Conservation (phyloP, 768 basidiomycete species). For the Grammothele lineata region DNA sequence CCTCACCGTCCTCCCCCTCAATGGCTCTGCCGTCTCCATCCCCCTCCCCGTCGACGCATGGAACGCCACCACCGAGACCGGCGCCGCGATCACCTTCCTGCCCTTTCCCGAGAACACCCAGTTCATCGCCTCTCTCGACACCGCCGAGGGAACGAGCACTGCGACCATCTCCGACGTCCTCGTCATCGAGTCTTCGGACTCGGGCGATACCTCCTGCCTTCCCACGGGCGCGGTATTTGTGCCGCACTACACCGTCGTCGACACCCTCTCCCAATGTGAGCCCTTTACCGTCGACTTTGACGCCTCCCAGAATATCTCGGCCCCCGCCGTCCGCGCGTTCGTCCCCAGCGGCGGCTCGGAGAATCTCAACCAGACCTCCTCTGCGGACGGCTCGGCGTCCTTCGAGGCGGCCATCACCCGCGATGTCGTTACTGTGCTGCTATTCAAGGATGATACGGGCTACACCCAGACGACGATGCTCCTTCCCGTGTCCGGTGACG, state of each 20-base stretch:
- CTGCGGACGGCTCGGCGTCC: constrained; percentile 33
- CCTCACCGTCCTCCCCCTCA: constrained; percentile 51
- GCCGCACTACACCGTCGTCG: constrained; percentile 31
- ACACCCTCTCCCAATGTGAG: constrained; percentile 43
- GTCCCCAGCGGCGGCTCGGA: constrained; percentile 25
- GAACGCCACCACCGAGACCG: constrained; percentile 33
- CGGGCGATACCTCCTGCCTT: constrained; percentile 39
- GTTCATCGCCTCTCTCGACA: constrained; percentile 55
- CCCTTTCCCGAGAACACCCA: constrained; percentile 45
- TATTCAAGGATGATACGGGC: constrained; percentile 38
- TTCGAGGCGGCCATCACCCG: constrained; percentile 40
- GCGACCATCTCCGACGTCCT: constrained; percentile 47
- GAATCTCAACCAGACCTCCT: constrained; percentile 19
- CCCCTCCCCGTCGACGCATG: constrained; percentile 37
- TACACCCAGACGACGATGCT: constrained; percentile 39
- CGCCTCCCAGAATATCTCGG: constrained; percentile 27
- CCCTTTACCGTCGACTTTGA: constrained; percentile 43
- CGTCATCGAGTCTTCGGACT: constrained; percentile 35
- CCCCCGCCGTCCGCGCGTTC: constrained; percentile 38
- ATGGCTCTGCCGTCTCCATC: constrained; percentile 45
- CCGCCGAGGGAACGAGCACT: constrained; percentile 35
- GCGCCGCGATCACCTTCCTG: constrained; percentile 45
- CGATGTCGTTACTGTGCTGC: constrained; percentile 37
- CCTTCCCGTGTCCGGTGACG: constrained; percentile 34
- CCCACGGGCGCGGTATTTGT: constrained; percentile 5